Conservation (phyloP, 1,284 basidiomycete species). For the Trametes hirsuta region DNA sequence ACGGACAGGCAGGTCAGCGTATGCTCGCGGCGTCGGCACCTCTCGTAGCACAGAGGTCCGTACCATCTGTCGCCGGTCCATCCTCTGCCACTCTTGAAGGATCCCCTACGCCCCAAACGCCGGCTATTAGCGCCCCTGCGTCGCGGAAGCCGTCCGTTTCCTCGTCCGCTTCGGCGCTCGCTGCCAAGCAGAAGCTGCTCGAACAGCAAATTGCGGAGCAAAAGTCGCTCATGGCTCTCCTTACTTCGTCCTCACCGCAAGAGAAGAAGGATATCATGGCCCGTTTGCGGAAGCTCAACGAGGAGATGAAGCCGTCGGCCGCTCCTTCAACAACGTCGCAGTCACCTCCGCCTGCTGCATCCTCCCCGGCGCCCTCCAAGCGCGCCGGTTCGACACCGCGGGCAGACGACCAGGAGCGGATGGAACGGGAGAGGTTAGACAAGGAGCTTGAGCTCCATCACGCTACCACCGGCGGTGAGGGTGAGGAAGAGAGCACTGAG, state of each 20-base stretch:
- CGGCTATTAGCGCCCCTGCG: constrained; percentile 22
- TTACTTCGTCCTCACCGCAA: constrained; percentile 63
- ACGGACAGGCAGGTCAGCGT: constrained; percentile 74
- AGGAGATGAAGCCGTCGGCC: constrained; percentile 69
- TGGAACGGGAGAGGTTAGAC: constrained; percentile 69
- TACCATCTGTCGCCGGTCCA: constrained; percentile 31
- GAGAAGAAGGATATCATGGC: constrained; percentile 86
- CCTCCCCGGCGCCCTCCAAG: constrained; percentile 19
- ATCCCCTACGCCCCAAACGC: constrained; percentile 24
- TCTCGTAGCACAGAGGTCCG: constrained; percentile 58
- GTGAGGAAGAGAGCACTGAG: constrained; percentile 62
- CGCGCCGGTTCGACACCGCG: constrained; percentile 35
- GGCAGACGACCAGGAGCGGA: constrained; percentile 49
- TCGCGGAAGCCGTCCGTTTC: constrained; percentile 34
- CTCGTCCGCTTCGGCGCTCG: constrained; percentile 51
- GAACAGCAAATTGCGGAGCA: constrained; percentile 91
- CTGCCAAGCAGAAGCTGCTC: constrained; percentile 75
- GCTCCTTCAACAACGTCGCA: constrained; percentile 36
- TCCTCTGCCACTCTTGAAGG: constrained; percentile 25
- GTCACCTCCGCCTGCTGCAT: constrained; percentile 31
- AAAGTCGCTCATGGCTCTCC: constrained; percentile 80
- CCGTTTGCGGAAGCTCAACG: constrained; percentile 76
- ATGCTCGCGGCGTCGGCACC: constrained; percentile 80
- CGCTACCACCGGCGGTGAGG: constrained; percentile 40
- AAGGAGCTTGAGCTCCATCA: constrained; percentile 74